Base-by-base conservation (phyloP, 2,329 filamentous ascomycete genomes). In the Sclerotinia subarctica region DNA sequence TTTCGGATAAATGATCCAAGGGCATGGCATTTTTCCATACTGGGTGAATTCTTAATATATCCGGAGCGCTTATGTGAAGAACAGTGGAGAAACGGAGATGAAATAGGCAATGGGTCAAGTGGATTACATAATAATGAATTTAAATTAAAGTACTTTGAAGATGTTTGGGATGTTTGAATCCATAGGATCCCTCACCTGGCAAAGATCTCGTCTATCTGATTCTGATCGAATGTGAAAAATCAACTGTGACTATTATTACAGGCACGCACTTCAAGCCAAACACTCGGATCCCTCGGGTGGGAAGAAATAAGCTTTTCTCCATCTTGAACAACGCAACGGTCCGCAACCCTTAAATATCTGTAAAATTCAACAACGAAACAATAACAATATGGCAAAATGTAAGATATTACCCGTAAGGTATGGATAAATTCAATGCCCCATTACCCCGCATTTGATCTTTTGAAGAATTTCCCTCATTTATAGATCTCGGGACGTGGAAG, bases 1-100 rank as follows among this genome's bases (percentile, higher is more conserved):
- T 68, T 32, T 57, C 52, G 60, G 66, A 68, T 68, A 68, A 65
- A 68, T 58, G 32, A 46, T 24, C 19, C 2, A 35, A 62, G 49
- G 35, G n/a, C n/a, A 52, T 21, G 35, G 26, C 17, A 49, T 51
- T 54, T 26, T 64, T 49, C 64, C 64, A 58, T n/a, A 47, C 19
- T 66, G 53, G 53, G 29, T 58, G 59, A 51, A 26, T n/a, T 11
- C 11, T 24, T 13, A 62, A 62, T 62, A 51, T 63, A 60, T 60
- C 54, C 52, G 52, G 63, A 49, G 26, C 52, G 63, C 26, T 63
- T 63, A 42, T 63, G 15, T 17, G 32, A 63, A 63, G 5, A 24
- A 38, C 38, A 62, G 29, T 62, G 46, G 63, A 35, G 52, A 29
- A 64, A 32, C 38, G 63, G 63, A 57, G 15, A 65, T 44, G 51